Percentiles rank a stretch among this genome's conserved stretches.
Conservation (phyloP, 1,284 basidiomycete genomes). For the Heterobasidion occidentale region DNA sequence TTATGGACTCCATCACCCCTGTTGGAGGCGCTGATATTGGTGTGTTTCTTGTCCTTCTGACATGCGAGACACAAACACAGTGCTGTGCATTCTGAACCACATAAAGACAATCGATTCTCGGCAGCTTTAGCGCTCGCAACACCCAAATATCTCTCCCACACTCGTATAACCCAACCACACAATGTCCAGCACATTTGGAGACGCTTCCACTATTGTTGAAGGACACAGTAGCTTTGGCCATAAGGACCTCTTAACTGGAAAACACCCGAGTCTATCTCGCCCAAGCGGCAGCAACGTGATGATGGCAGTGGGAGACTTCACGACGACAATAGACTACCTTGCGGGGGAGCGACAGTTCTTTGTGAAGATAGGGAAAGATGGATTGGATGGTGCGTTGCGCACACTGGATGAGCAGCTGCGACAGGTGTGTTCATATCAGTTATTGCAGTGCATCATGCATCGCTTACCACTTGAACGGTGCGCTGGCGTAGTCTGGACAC, state of each 20-base stretch:
- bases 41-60: too few species aligned
- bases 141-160: too few species aligned
- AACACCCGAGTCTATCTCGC: background rate
- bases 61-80: too few species aligned
- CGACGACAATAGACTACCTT: slow-evolving; percentile 21
- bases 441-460: background rate
- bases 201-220: background rate
- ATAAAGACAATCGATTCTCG: too few species aligned
- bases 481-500: slow-evolving; percentile 37
- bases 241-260: background rate
- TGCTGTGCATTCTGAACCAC: too few species aligned
- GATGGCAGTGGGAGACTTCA: background rate
- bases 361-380: slow-evolving; percentile 54
- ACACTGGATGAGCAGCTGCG: slow-evolving; percentile 54
- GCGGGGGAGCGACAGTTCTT: slow-evolving; percentile 55
- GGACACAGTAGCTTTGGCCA: background rate
- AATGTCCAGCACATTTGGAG: background rate
- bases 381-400: slow-evolving; percentile 55
- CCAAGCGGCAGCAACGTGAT: too few species aligned
- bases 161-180: background rate
- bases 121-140: too few species aligned
- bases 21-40: too few species aligned
- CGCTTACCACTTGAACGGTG: background rate
- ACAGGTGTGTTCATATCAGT: slow-evolving; percentile 24
- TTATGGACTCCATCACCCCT: too few species aligned